Percentiles rank a stretch among this genome's conserved stretches.
These are phyloP conservation scores for Beauveria sp. DNA, from an alignment of 2,329 filamentous ascomycete genomes.

Conservation along the genomic window DNA sequence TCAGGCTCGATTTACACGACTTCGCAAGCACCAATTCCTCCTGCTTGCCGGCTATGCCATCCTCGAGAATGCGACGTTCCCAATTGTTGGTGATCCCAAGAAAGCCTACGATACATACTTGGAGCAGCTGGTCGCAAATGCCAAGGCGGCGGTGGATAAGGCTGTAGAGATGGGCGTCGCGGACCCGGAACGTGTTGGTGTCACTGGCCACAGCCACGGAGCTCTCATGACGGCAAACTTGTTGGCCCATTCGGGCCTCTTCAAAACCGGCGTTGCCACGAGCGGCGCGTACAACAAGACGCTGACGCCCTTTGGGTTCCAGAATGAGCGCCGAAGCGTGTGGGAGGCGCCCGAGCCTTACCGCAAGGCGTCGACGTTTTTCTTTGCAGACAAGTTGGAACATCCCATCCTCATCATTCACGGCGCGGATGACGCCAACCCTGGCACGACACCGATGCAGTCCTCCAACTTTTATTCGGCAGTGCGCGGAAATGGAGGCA, in stretches of 20 bases:
- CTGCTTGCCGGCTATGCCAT: conserved; percentile 4
- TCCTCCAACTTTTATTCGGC: conserved; percentile 4
- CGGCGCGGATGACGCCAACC: conserved; percentile 5
- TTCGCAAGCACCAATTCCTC: conserved; percentile 1
- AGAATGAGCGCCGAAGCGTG: conserved; percentile 6
- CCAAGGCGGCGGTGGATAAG: conserved; percentile 36
- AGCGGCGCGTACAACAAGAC: conserved; percentile 9
- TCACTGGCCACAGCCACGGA: conserved; percentile 7
- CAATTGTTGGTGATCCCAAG: conserved; percentile 5
- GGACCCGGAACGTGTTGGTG: conserved; percentile 5
- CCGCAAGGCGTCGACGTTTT: conserved; percentile 1
- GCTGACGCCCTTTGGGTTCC: conserved; percentile 8
- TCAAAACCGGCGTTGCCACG: conserved; percentile 2
- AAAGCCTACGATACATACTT: conserved; percentile 4
- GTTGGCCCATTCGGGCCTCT: conserved; percentile 1
- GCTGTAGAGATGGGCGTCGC: conserved; percentile 49
- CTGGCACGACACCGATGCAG: conserved; percentile 6
- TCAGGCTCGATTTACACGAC: neutral
- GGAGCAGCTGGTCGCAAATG: conserved; percentile 5
- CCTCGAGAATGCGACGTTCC: conserved; percentile 1
- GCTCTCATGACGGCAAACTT: conserved; percentile 8
- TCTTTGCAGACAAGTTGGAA: conserved; percentile 3
- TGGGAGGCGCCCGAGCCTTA: conserved; percentile 8
- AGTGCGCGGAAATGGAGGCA: conserved; percentile 5
- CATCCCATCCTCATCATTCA: conserved; percentile 2